Evolutionary conservation across 75 land plant species (phyloP), one percentile per base, ranked within the genome.

Genomic region (Picea sitchensis): DNA sequence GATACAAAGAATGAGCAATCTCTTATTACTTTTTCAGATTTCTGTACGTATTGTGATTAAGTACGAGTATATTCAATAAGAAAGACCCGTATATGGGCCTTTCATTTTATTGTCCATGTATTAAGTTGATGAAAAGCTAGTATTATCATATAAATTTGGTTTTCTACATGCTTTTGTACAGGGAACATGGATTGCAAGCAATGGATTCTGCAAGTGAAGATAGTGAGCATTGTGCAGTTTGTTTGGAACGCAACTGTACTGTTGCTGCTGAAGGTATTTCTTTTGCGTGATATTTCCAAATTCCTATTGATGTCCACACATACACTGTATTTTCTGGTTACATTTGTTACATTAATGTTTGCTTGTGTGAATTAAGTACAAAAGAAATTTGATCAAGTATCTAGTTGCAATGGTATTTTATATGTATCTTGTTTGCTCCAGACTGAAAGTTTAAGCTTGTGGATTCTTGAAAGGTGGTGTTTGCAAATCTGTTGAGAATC

Each of bases 251-350:
- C 65, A 78, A 84, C 44, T 94, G 97, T 76, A 80, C 83, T 58
- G 97, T 94, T 6, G 97, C 92, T 80, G 94, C 97, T 59, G 92
- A 90, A 87, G 97, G 97, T 94, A 47, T 15, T 59, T 36, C 58
- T 47, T 56, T 12, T 59, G 54, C 44, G 30, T 80, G 31, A 18
- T 58, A 58, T 5, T 2, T 62, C 2, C 17, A 26, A 44, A 4
- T 62, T 65, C 31, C 18, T 61, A 26, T 78, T 76, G 26, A 32
- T 54, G 41, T 54, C 15, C 18, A 69, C 75, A 20, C 54, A 17
- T 73, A 31, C 11, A 5, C 57, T 5, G 0, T 59, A 23, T 26
- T 51, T n/a, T 30, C n/a, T 71, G 41, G 65, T 23, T 41, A 63
- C 36, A 32, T 34, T n/a, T 32, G 14, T 77, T 60, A 5, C 44